Evolutionary conservation across 2,329 filamentous ascomycete genomes (phyloP), one percentile per base, ranked within the genome.

Genomic region (Penicillium sp.): DNA sequence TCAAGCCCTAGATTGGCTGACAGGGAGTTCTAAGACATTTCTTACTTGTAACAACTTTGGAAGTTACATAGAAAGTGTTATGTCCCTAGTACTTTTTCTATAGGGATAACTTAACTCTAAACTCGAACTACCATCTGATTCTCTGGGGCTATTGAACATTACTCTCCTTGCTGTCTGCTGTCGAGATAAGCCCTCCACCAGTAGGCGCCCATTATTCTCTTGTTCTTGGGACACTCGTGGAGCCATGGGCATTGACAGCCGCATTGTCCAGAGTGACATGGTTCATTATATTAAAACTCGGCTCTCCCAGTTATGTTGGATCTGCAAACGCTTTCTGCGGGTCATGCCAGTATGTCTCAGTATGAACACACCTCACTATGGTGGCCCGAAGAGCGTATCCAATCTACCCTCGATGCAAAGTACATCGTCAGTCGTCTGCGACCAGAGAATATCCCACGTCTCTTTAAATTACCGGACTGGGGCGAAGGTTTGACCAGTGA

Each of bases 341-440:
- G 33, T 3, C 41, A 46, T 25, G 23, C 40, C 37, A 49, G 6
- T 5, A 67, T 67, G 61, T 51, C 61, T 27, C 54, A 62, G 56
- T 60, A 55, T 2, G 58, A 64, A 46, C 25, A 58, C 47, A 73
- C 70, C 49, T 76, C 74, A 42, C 62, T 74, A 50, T 78, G 76
- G 76, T 80, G 78, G 78, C 75, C 77, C n/a, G 73, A 79, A 47
- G 77, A 77, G 55, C 70, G 76, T 58, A 74, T 80, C 56, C 69
- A 76, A 55, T 70, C 77, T 54, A 78, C 76, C 0, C 70, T 80
- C 41, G 71, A 72, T 38, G 69, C 71, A 6, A 75, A 76, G 37
- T 80, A 74, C 60, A 69, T 80, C 50, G 69, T 76, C 47, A 63
- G 66, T 40, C 67, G 71, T 41, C 65, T 75, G 17, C 70, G 66